Conservation (phyloP, 2,329 filamentous ascomycete species). For the Cytospora chrysosperma region DNA sequence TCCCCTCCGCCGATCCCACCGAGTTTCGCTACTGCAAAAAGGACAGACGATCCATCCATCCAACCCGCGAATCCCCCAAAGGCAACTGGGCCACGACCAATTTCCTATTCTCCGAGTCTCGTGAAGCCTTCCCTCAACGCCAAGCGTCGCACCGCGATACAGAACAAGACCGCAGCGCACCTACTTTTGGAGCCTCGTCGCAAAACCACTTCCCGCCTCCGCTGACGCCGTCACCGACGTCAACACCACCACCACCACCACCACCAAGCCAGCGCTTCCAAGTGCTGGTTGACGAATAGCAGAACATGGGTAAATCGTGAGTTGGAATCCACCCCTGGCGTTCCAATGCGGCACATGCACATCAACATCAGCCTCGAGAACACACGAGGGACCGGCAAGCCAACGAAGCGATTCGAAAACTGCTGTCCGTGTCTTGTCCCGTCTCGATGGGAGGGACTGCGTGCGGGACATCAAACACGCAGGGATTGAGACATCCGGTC, state of each 20-base stretch:
- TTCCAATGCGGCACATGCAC: background rate
- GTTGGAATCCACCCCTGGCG: constrained; percentile 30
- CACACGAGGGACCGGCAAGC: background rate
- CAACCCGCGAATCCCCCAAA: no score
- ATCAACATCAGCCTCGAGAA: background rate
- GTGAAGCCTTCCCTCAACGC: background rate
- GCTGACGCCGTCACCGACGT: background rate
- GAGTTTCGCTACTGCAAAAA: background rate
- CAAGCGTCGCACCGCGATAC: background rate
- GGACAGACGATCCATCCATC: background rate
- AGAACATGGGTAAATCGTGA: constrained; percentile 55
- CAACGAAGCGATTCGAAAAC: constrained; percentile 18
- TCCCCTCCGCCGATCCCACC: background rate
- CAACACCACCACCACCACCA: constrained; percentile 1
- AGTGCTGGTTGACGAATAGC: constrained; percentile 16
- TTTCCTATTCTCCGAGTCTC: background rate
- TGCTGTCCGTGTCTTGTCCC: background rate
- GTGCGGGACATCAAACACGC: background rate
- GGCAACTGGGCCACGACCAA: background rate
- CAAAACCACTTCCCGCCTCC: constrained; percentile 7
- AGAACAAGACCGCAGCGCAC: constrained; percentile 1
- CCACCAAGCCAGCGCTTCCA: background rate
- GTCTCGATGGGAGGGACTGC: background rate
- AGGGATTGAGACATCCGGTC: constrained; percentile 4
- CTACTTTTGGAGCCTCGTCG: constrained; percentile 10